Percentiles rank a stretch among this genome's conserved stretches.
Evolutionary conservation across 306 rosid genomes (phyloP).

Genomic region (Quercus berberidifolia): DNA sequence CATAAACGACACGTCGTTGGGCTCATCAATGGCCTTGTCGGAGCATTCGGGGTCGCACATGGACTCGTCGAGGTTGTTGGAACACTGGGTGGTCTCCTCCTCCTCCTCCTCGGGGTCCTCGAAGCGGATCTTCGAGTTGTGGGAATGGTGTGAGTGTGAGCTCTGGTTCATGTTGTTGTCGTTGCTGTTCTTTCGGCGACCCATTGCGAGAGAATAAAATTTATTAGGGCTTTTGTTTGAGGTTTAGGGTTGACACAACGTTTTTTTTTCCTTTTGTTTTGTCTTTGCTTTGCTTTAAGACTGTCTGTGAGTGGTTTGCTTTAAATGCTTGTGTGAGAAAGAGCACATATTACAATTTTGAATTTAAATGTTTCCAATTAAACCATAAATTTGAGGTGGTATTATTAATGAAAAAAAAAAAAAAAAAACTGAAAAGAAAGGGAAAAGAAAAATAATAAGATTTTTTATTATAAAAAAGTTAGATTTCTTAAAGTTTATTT

Average conservation of each 20-base stretch:
- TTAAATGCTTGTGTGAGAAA: too few relatives aligned
- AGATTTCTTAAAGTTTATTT: too few relatives aligned
- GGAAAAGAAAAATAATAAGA: too few relatives aligned
- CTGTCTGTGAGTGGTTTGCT: background rate
- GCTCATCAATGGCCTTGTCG: conserved; percentile 33
- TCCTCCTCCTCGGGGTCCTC: conserved; percentile 65
- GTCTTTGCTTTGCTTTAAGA: background rate
- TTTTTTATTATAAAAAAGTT: too few relatives aligned
- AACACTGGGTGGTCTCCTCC: conserved; percentile 54
- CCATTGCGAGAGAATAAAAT: conserved; percentile 29
- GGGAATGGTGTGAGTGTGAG: conserved; percentile 15
- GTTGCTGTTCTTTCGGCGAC: conserved; percentile 53
- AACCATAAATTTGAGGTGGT: too few relatives aligned
- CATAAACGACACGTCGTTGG: conserved; percentile 21
- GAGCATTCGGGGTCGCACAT: conserved; percentile 51
- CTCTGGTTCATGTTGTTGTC: conserved; percentile 23
- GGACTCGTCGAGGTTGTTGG: conserved; percentile 77
- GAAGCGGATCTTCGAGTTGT: conserved; percentile 47
- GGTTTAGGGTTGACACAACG: background rate
- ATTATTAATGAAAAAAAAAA: too few relatives aligned
- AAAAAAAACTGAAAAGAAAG: too few relatives aligned
- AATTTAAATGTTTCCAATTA: too few relatives aligned
- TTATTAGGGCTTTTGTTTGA: conserved; percentile 15
- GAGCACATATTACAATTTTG: too few relatives aligned
- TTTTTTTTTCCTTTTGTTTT: background rate